Base-by-base conservation (phyloP, 2,329 filamentous ascomycete genomes). In the Aspergillus brunneoviolaceus region DNA sequence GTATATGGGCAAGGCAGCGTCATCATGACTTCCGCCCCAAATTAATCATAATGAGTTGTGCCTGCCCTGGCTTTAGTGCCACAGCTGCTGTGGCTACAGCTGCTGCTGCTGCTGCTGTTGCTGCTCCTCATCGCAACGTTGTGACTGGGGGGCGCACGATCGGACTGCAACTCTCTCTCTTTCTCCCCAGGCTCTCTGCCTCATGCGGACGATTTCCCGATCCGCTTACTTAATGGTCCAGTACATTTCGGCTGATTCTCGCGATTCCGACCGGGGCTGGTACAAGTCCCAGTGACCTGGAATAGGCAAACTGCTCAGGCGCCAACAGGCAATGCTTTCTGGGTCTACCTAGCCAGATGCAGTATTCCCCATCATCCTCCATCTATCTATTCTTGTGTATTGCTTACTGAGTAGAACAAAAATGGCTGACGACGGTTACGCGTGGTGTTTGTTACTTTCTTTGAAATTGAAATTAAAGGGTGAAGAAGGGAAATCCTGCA, bases 11-110 rank as follows among this genome's bases (percentile, higher is more conserved):
- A 59, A 51, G 48, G 55, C 56, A n/a, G 33, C 42, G 21, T 57
- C 53, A 21, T 45, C 49, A 42, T 16, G 35, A 31, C 29, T 47
- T 60, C 42, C 35, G 27, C 31, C 57, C 50, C 50, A 58, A 59
- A 49, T 55, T 50, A 50, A 54, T 51, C 42, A 56, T 7, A 49
- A 39, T 29, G 29, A n/a, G 16, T 35, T 49, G 47, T 48, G 21
- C 25, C 45, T 29, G 27, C 27, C 27, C 27, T 29, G 27, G 9
- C 27, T 29, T 10, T 10, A 29, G 19, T 57, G 48, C 27, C 10
- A 50, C 31, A 31, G 51, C 33, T 39, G 19, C n/a, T 52, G 33
- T 5, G 10, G 33, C 33, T 52, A 39, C 33, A 39, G n/a, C 33
- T 42, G 51, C 33, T 52, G 12, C 33, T 52, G 50, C 50, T 35